These are phyloP conservation scores for Microstegium vimineum DNA, from an alignment of 176 grass and related monocot species.

Conservation along the genomic window DNA sequence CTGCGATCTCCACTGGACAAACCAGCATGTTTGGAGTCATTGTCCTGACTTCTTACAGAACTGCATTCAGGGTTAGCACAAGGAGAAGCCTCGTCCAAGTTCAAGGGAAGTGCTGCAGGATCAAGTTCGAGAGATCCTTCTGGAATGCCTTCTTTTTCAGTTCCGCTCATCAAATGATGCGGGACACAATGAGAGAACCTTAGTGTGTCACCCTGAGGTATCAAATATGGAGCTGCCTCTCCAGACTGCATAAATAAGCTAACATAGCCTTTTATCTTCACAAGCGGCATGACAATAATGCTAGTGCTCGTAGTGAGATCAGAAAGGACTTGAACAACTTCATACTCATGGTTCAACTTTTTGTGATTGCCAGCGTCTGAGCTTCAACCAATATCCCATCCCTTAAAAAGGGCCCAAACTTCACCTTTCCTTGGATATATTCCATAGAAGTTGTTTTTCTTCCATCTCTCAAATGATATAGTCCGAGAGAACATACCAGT, in stretches of 20 bases:
- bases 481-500: conserved; percentile 70
- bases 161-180: conserved; percentile 36
- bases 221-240: conserved; percentile 46
- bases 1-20: conserved; percentile 16
- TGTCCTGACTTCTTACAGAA: conserved; percentile 14
- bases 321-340: conserved; percentile 73
- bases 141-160: conserved; percentile 55
- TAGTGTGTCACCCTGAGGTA: conserved; percentile 64
- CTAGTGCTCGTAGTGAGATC: conserved; percentile 51
- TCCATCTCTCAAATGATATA: conserved; percentile 40
- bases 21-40: conserved; percentile 13
- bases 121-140: conserved; percentile 77
- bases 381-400: conserved; percentile 65
- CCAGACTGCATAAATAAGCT: conserved; percentile 67
- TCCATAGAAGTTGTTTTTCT: conserved; percentile 41
- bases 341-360: conserved; percentile 39
- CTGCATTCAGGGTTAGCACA: conserved; percentile 45
- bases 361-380: conserved; percentile 36
- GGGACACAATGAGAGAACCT: conserved; percentile 80
- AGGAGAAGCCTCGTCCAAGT: conserved; percentile 53
- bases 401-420: conserved; percentile 82
- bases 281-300: conserved; percentile 55
- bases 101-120: conserved; percentile 53
- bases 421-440: conserved; percentile 79
- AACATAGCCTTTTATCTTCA: conserved; percentile 72